phyloP scores from a whole-genome alignment of 305 asterid genomes.

The Solanum hybrid region DNA sequence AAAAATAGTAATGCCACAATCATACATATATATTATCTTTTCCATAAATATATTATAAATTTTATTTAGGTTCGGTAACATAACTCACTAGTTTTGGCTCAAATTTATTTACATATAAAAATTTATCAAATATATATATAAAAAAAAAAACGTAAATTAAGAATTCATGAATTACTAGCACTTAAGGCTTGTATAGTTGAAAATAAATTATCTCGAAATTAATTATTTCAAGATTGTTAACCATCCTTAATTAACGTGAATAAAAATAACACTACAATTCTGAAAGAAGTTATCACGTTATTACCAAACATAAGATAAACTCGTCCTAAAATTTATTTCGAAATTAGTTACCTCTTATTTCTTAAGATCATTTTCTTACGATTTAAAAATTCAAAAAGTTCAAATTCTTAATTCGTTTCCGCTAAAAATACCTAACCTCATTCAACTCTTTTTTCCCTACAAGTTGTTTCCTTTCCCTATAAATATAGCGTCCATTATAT shows the following conservation, averaged over 20 bases:
- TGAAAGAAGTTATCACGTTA: not conserved
- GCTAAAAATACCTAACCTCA: not conserved
- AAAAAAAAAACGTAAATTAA: not conserved
- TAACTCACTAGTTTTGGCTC: not conserved
- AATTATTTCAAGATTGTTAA: not conserved
- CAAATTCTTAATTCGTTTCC: not conserved
- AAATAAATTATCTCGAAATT: not conserved
- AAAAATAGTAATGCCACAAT: no score
- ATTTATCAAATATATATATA: not conserved
- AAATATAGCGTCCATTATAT: not conserved
- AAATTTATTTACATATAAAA: not conserved
- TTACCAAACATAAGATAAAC: not conserved
- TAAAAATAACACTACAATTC: not conserved
- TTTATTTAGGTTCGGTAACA: not conserved
- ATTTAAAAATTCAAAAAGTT: not conserved
- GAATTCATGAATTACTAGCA: not conserved
- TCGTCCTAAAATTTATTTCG: not conserved
- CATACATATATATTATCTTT: no score
- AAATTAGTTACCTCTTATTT: not conserved
- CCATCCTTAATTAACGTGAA: not conserved
- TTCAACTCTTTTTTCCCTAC: not conserved
- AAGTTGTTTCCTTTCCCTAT: not conserved
- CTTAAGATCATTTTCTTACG: not conserved
- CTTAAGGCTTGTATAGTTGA: not conserved
- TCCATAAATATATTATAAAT: no score